These are phyloP conservation scores for Tricladium varicosporioides DNA, from an alignment of 2,329 filamentous ascomycete genomes.

Conservation along the genomic window DNA sequence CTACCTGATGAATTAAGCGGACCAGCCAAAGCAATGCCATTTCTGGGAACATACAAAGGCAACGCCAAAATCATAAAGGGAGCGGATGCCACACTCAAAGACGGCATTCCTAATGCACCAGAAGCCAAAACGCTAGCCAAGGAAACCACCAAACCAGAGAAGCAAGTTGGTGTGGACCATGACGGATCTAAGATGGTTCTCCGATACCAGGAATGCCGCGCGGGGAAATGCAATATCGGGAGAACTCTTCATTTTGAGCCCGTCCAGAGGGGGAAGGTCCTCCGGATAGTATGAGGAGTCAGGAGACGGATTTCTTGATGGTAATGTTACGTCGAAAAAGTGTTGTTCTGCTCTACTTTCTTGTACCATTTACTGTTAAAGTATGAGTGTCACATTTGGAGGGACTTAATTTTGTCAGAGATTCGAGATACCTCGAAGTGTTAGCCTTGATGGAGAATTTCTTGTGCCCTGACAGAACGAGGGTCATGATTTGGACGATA, in stretches of 20 bases:
- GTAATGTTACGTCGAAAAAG: background rate
- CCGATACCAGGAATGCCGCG: background rate
- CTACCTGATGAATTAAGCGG: background rate
- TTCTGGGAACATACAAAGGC: background rate
- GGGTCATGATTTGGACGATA: too few relatives aligned
- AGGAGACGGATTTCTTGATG: background rate
- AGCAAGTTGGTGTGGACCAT: background rate
- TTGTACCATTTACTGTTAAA: too few relatives aligned
- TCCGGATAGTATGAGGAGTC: background rate
- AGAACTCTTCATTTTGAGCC: background rate
- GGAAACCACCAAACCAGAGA: background rate
- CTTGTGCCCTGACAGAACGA: too few relatives aligned
- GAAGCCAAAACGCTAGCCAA: background rate
- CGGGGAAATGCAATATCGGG: background rate
- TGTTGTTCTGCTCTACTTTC: too few relatives aligned
- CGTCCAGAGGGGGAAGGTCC: background rate
- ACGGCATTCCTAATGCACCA: background rate
- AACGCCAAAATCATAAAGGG: background rate
- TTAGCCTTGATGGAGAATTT: too few relatives aligned
- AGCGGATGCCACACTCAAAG: background rate
- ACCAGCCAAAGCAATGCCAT: background rate
- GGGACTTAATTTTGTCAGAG: too few relatives aligned
- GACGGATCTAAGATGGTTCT: background rate
- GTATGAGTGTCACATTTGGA: too few relatives aligned
- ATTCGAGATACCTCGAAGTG: too few relatives aligned